These are phyloP conservation scores for Hirschfeldia incana DNA, from an alignment of 345 rosid species.

Conservation along the genomic window DNA sequence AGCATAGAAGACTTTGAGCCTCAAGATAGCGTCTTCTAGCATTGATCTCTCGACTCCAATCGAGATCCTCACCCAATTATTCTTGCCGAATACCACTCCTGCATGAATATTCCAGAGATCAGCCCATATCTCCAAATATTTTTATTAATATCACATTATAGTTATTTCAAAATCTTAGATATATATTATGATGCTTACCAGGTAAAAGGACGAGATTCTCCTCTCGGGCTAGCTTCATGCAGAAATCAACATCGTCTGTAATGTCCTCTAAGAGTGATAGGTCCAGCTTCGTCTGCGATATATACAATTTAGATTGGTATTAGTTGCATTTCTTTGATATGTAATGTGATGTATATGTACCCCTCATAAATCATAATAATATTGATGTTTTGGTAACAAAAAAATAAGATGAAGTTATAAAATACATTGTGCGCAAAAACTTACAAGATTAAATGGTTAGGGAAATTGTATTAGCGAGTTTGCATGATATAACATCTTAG, in stretches of 20 bases:
- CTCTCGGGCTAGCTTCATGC: slow-evolving; percentile 59
- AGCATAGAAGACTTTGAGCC: slow-evolving; percentile 56
- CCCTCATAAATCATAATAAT: neutral
- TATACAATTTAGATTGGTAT: neutral
- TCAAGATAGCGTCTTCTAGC: slow-evolving; percentile 58
- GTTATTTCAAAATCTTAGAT: neutral
- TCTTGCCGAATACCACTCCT: slow-evolving; percentile 58
- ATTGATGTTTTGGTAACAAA: neutral
- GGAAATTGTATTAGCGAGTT: neutral
- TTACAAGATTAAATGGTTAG: neutral
- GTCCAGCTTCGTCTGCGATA: slow-evolving; percentile 54
- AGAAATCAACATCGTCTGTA: slow-evolving; percentile 56
- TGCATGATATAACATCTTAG: neutral
- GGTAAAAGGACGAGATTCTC: slow-evolving; percentile 71
- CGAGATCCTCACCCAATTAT: slow-evolving; percentile 65
- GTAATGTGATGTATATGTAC: neutral
- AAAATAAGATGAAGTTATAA: neutral
- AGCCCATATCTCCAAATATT: neutral
- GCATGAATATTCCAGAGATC: slow-evolving; percentile 27
- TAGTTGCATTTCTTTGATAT: neutral
- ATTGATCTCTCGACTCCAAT: slow-evolving; percentile 53
- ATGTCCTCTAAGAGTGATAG: slow-evolving; percentile 56
- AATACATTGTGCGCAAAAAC: neutral
- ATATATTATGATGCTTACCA: slow-evolving; percentile 38
- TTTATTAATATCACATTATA: neutral